Conservation (phyloP, 108 stramenopile species). For the Parmales sp. region DNA sequence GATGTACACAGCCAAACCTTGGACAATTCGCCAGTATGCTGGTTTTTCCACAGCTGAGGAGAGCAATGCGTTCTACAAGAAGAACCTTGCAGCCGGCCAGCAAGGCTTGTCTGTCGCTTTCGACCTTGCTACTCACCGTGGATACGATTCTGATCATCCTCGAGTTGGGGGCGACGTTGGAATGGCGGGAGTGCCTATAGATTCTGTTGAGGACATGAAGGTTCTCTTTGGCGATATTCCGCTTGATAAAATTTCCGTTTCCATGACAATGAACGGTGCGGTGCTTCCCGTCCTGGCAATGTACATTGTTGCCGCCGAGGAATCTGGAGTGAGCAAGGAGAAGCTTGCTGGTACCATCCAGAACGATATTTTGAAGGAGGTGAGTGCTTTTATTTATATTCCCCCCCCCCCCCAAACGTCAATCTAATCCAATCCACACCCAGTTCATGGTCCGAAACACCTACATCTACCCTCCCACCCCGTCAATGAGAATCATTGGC, state of each 20-base stretch:
- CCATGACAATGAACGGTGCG: slow-evolving; percentile 99
- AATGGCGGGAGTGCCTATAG: slow-evolving; percentile 97
- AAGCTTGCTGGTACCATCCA: slow-evolving; percentile 88
- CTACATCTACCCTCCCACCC: slow-evolving; percentile 88
- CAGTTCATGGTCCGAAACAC: slow-evolving; percentile 83
- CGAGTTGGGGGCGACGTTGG: slow-evolving; percentile 94
- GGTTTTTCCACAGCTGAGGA: slow-evolving; percentile 97
- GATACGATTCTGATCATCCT: slow-evolving; percentile 92
- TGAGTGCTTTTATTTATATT: slow-evolving; percentile 70
- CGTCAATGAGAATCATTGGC: slow-evolving; percentile 72
- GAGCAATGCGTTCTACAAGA: slow-evolving; percentile 79
- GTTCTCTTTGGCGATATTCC: slow-evolving; percentile 92
- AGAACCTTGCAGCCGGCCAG: slow-evolving; percentile 85
- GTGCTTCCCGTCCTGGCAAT: slow-evolving; percentile 87
- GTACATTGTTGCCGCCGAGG: slow-evolving; percentile 86
- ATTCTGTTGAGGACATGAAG: slow-evolving; percentile 90
- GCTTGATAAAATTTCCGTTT: slow-evolving; percentile 82
- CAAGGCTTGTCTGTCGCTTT: slow-evolving; percentile 92
- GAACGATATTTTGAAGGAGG: slow-evolving; percentile 98
- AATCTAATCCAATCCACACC: too few relatives aligned
- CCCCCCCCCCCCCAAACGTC: slow-evolving; percentile 44
- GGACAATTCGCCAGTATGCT: slow-evolving; percentile 48
- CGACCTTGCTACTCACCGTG: slow-evolving; percentile 94
- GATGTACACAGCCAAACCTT: slow-evolving; percentile 70
- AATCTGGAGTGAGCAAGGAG: slow-evolving; percentile 40